Evolutionary conservation across 2,329 filamentous ascomycete genomes (phyloP), one percentile per base, ranked within the genome.

Genomic region (Venturiaceae sp.): DNA sequence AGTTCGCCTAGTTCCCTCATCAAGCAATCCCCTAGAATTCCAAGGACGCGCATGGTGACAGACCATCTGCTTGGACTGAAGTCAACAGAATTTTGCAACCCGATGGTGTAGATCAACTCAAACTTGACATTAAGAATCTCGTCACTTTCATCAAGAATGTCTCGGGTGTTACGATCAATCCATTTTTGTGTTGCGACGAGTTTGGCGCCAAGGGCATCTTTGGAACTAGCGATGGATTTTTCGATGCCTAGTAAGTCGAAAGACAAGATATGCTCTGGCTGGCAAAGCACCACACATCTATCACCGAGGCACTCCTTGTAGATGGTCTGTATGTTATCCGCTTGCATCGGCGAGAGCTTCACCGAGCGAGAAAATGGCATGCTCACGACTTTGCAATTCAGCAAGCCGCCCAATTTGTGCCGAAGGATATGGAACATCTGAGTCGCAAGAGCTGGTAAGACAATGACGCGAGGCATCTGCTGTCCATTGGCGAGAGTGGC

Each of bases 231-330:
- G 16, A 41, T 16, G 21, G 37, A 41, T 2, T 75, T 72, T 61
- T 85, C 80, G 1, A 80, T 66, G 0, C 80, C 81, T 61, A 80
- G 83, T 3, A 86, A 71, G 63, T 78, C 79, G 66, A 84, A 84
- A 0, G 83, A 86, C 13, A 87, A 68, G 0, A 82, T 70, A 61
- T 86, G 80, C 58, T 86, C 83, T 0, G 83, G 84, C 2, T 81
- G 74, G 0, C 76, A 74, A 0, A 87, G 67, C 33, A 87, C 75
- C 0, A 86, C 68, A 0, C 83, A 83, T 0, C 70, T 70, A 1
- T 63, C 64, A 0, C 65, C 60, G 21, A 73, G 67, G 32, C 78
- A 73, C 0, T 77, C 69, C 2, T 67, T 62, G 16, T 77, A 76
- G 1, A 77, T 75, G 23, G 58, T 54, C 28, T 37, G 62, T 1